Conservation (phyloP, 2,329 filamentous ascomycete genomes). For the Hirsutella minnesotensis region DNA sequence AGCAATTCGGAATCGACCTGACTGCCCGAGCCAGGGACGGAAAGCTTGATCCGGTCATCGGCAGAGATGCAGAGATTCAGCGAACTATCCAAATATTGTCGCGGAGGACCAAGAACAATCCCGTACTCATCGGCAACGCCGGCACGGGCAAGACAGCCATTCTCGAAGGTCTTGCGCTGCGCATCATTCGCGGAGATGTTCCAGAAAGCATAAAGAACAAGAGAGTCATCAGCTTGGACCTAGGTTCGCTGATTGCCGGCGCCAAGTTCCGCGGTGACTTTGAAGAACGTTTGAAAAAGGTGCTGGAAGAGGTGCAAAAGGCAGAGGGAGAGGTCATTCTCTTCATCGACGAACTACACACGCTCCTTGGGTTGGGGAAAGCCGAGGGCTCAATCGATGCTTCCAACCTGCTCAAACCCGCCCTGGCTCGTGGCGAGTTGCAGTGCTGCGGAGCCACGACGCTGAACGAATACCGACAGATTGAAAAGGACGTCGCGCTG, state of each 20-base stretch:
- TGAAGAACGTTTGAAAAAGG: slow-evolving; percentile 83
- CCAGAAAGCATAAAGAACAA: slow-evolving; percentile 96
- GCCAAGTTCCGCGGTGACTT: slow-evolving; percentile 95
- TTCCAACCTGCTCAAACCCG: slow-evolving; percentile 87
- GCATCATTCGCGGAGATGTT: slow-evolving; percentile 86
- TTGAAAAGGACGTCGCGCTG: slow-evolving; percentile 91
- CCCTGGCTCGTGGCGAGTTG: slow-evolving; percentile 80
- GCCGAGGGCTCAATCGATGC: slow-evolving; percentile 95
- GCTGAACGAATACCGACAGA: slow-evolving; percentile 78
- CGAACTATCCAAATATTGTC: slow-evolving; percentile 90
- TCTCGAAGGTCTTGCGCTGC: slow-evolving; percentile 75
- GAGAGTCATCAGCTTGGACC: slow-evolving; percentile 72
- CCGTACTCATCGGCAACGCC: slow-evolving; percentile 82
- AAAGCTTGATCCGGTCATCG: slow-evolving; percentile 92
- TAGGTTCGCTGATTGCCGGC: slow-evolving; percentile 87
- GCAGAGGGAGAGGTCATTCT: slow-evolving; percentile 83
- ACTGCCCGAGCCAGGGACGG: slow-evolving; percentile 76
- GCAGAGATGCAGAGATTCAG: slow-evolving; percentile 82
- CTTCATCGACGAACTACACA: slow-evolving; percentile 93
- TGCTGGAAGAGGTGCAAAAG: slow-evolving; percentile 82
- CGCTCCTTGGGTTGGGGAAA: slow-evolving; percentile 81
- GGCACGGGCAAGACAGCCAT: slow-evolving; percentile 93
- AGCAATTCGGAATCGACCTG: slow-evolving; percentile 84
- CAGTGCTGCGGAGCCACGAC: slow-evolving; percentile 96
- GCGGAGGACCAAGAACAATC: slow-evolving; percentile 88